phyloP scores from a whole-genome alignment of 257 asterid species.

The Solanum sparsipilum region DNA sequence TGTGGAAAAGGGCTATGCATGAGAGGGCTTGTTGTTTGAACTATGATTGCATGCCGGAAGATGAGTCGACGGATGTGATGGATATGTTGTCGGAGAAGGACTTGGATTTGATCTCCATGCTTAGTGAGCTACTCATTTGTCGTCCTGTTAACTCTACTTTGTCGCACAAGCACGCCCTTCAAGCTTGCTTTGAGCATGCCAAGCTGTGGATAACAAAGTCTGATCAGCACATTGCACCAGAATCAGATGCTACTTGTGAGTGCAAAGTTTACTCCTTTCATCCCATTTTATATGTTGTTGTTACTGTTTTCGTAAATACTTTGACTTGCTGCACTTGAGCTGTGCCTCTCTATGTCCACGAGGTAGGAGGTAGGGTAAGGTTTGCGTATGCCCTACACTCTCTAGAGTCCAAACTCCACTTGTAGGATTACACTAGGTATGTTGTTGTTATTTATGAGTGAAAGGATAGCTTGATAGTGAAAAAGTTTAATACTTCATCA shows the following conservation, averaged over 20 bases:
- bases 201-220: slow-evolving; percentile 58
- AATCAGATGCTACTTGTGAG: slow-evolving; percentile 57
- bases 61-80: slow-evolving; percentile 25
- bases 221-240: slow-evolving; percentile 39
- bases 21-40: slow-evolving; percentile 82
- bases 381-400: neutral
- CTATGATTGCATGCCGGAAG: slow-evolving; percentile 83
- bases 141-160: slow-evolving; percentile 53
- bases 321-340: neutral
- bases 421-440: neutral
- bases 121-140: slow-evolving; percentile 48
- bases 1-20: slow-evolving; percentile 52
- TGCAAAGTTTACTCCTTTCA: neutral
- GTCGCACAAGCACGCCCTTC: slow-evolving; percentile 61
- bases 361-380: neutral
- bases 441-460: neutral
- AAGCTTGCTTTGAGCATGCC: slow-evolving; percentile 64
- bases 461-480: neutral
- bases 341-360: neutral
- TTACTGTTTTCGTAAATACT: neutral
- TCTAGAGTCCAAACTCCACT: neutral
- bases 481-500: neutral
- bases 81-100: slow-evolving; percentile 63
- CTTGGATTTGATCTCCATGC: slow-evolving; percentile 62
- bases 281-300: neutral